Conservation (phyloP, 1,139 yeast species). For the Geotrichum fermentans region DNA sequence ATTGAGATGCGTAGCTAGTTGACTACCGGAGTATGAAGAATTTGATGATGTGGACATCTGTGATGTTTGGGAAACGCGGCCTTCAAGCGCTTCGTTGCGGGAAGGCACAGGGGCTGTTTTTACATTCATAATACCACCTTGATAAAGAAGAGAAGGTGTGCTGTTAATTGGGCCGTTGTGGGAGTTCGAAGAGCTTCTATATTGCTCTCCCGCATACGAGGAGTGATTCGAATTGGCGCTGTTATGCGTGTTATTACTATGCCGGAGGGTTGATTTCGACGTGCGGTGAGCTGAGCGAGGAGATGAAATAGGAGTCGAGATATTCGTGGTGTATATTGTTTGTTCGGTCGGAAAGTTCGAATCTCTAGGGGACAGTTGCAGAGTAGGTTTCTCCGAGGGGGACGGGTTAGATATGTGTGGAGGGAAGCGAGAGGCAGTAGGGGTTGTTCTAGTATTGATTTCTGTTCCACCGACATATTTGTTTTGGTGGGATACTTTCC, state of each 20-base stretch:
- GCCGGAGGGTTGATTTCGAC: slow-evolving; percentile 12
- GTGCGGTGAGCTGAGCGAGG: slow-evolving; percentile 14
- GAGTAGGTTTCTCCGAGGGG: not conserved
- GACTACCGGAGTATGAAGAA: slow-evolving; percentile 6
- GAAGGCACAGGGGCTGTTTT: slow-evolving; percentile 16
- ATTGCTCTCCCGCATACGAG: slow-evolving; percentile 1
- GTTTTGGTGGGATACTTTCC: slow-evolving; percentile 15
- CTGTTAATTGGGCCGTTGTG: slow-evolving; percentile 3
- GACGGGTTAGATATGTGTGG: not conserved
- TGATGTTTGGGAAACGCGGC: slow-evolving; percentile 36
- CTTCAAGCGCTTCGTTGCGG: slow-evolving; percentile 12
- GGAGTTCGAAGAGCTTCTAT: slow-evolving; percentile 8
- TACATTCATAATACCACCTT: not conserved
- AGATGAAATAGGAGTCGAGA: not conserved
- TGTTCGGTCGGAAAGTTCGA: slow-evolving; percentile 15
- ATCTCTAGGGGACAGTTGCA: slow-evolving; percentile 7
- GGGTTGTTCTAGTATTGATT: not conserved
- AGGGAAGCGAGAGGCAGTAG: slow-evolving; percentile 3
- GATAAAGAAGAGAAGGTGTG: too few relatives aligned
- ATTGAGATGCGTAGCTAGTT: slow-evolving; percentile 33
- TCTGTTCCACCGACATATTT: slow-evolving; percentile 10
- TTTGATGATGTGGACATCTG: slow-evolving; percentile 9
- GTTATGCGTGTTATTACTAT: slow-evolving; percentile 2
- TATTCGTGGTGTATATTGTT: slow-evolving; percentile 2
- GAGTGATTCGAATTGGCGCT: slow-evolving; percentile 6